Percentiles rank a stretch among this genome's conserved stretches.
Evolutionary conservation across 108 stramenopile genomes (phyloP).

Genomic region (Pseudonitzschia pungens): DNA sequence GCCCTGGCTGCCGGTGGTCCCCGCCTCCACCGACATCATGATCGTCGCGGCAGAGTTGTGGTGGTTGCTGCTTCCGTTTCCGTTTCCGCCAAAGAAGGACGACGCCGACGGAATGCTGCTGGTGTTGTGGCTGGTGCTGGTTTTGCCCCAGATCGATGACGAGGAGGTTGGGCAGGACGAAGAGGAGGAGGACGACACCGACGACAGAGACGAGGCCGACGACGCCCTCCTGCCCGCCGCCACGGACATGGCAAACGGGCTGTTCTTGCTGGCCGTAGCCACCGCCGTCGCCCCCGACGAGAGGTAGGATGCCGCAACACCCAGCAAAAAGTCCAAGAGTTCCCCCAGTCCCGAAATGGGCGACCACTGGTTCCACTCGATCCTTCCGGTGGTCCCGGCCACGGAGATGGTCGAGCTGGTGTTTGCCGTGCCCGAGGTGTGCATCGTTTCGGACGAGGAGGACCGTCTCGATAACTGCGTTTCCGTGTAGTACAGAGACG

Average conservation of each 20-base stretch:
- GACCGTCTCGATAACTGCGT: not conserved
- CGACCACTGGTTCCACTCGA: conserved; percentile 55
- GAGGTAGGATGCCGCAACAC: not conserved
- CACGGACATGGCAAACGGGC: not conserved
- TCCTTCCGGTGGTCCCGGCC: not conserved
- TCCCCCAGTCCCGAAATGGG: conserved; percentile 56
- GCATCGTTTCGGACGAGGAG: not conserved
- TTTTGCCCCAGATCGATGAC: not conserved
- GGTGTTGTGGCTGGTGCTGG: not conserved
- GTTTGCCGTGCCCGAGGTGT: not conserved
- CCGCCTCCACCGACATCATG: conserved; percentile 2
- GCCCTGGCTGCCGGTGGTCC: not conserved
- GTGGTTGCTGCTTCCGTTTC: not conserved
- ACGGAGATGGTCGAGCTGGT: conserved; percentile 5
- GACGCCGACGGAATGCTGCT: not conserved
- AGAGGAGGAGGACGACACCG: conserved; percentile 1
- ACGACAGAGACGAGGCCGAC: not conserved
- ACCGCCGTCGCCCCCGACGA: not conserved
- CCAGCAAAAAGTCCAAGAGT: conserved; percentile 49
- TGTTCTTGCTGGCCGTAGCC: not conserved
- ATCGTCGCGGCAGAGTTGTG: not conserved
- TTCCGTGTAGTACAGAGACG: not conserved
- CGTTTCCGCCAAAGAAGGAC: not conserved
- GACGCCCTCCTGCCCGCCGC: not conserved
- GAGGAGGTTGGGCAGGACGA: not conserved